phyloP scores from a whole-genome alignment of 805 yeast genomes.

The Suhomyces pyralidae region DNA sequence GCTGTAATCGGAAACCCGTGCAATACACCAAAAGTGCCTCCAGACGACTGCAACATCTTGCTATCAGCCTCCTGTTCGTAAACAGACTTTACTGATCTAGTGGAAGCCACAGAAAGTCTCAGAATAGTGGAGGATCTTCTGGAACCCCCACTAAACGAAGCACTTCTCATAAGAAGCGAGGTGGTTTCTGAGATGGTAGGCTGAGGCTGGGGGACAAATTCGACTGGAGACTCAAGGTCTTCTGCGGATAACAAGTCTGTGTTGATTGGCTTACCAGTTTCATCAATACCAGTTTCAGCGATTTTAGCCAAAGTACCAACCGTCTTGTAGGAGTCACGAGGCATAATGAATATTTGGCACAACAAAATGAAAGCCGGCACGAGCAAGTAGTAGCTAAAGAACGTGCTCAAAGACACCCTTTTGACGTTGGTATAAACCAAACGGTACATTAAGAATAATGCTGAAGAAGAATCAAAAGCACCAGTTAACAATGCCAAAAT shows the following conservation, averaged over 20 bases:
- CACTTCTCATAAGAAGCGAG: conserved; percentile 34
- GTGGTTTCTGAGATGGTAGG: conserved; percentile 43
- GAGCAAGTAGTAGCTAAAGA: conserved; percentile 63
- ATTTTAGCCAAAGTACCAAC: conserved; percentile 64
- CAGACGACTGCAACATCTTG: conserved; percentile 49
- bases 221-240: conserved; percentile 22
- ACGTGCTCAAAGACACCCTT: conserved; percentile 46
- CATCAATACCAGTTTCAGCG: conserved; percentile 71
- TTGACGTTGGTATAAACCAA: conserved; percentile 50
- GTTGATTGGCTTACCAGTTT: conserved; percentile 57
- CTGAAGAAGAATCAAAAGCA: conserved; percentile 93
- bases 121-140: conserved; percentile 36
- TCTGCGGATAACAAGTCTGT: conserved; percentile 40
- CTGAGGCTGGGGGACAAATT: conserved; percentile 17
- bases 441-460: conserved; percentile 74
- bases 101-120: conserved; percentile 29
- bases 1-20: conserved; percentile 55
- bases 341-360: conserved; percentile 81
- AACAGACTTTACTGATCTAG: conserved; percentile 52
- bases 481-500: conserved; percentile 52
- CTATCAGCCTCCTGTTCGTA: conserved; percentile 66
- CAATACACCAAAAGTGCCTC: conserved; percentile 51
- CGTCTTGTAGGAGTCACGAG: conserved; percentile 69
- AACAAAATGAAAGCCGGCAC: conserved; percentile 77
- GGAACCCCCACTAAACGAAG: conserved; percentile 15